These are phyloP conservation scores for Apophysomyces sp. DNA, from an alignment of 371 early-diverging fungal species.

Conservation along the genomic window DNA sequence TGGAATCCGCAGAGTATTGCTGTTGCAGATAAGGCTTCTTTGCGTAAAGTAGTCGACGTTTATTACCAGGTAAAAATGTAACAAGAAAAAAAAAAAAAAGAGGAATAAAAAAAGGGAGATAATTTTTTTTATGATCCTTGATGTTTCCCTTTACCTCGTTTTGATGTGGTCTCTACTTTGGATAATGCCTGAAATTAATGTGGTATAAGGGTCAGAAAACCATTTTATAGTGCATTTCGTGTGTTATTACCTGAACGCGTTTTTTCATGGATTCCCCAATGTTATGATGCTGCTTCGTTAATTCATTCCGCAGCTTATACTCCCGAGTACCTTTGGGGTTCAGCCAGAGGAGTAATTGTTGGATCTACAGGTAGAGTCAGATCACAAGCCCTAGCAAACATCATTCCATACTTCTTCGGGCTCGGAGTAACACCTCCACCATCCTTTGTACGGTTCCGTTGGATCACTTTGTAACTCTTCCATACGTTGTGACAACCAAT, in stretches of 20 bases:
- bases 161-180: conserved; percentile 2
- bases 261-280: conserved; percentile 44
- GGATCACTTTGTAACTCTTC: conserved; percentile 3
- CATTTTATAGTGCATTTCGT: no score
- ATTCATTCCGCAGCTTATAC: conserved; percentile 33
- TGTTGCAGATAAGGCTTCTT: background rate
- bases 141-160: conserved; percentile 4
- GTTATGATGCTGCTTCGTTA: conserved; percentile 33
- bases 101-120: background rate
- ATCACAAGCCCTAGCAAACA: background rate
- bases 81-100: background rate
- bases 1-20: background rate
- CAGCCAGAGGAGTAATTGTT: conserved; percentile 42
- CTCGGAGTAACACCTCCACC: conserved; percentile 53
- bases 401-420: conserved; percentile 38
- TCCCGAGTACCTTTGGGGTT: conserved; percentile 49
- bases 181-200: background rate
- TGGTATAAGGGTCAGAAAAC: background rate
- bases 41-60: conserved; percentile 1
- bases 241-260: conserved; percentile 32
- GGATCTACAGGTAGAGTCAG: conserved; percentile 24
- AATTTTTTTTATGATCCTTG: background rate
- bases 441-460: conserved; percentile 9
- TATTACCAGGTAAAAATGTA: conserved; percentile 2
- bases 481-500: conserved; percentile 39